Evolutionary conservation across 2,329 filamentous ascomycete species (phyloP).

Genomic region (Colletotrichum tabaci): DNA sequence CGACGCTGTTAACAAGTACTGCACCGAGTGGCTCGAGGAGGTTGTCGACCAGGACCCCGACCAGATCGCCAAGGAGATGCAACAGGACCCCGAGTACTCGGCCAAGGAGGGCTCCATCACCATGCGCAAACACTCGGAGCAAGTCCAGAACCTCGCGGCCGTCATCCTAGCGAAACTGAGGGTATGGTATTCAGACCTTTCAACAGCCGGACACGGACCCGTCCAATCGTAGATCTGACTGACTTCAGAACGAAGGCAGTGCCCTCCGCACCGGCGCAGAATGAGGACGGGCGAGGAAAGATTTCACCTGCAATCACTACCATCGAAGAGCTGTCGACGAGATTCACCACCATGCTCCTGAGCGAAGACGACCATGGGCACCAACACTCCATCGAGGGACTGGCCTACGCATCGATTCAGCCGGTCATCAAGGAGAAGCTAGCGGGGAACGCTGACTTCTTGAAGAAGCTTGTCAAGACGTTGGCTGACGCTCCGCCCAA

Average conservation of each 20-base stretch:
- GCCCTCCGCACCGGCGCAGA: slow-evolving; percentile 58
- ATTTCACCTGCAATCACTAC: slow-evolving; percentile 70
- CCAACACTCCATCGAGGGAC: slow-evolving; percentile 86
- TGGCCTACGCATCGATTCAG: slow-evolving; percentile 92
- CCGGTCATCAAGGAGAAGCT: slow-evolving; percentile 88
- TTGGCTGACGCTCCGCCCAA: slow-evolving; percentile 72
- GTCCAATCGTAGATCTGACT: slow-evolving; percentile 56
- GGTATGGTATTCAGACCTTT: slow-evolving; percentile 59
- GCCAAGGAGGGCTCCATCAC: slow-evolving; percentile 71
- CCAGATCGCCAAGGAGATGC: slow-evolving; percentile 63
- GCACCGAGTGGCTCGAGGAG: slow-evolving; percentile 88
- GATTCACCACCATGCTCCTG: slow-evolving; percentile 78
- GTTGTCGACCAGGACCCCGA: slow-evolving; percentile 82
- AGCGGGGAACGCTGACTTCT: slow-evolving; percentile 75
- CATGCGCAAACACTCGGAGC: slow-evolving; percentile 73
- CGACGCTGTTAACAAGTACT: slow-evolving; percentile 87
- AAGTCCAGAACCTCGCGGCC: slow-evolving; percentile 77
- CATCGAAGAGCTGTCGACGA: slow-evolving; percentile 75
- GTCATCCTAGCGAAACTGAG: slow-evolving; percentile 82
- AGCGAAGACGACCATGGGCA: slow-evolving; percentile 70
- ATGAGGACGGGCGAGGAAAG: slow-evolving; percentile 58
- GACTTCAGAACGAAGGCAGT: slow-evolving; percentile 69
- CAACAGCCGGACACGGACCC: slow-evolving; percentile 39
- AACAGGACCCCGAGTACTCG: slow-evolving; percentile 71
- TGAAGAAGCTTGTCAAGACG: slow-evolving; percentile 78